phyloP scores from a whole-genome alignment of 495 filamentous ascomycete genomes.

The Aspergillus biplanus region DNA sequence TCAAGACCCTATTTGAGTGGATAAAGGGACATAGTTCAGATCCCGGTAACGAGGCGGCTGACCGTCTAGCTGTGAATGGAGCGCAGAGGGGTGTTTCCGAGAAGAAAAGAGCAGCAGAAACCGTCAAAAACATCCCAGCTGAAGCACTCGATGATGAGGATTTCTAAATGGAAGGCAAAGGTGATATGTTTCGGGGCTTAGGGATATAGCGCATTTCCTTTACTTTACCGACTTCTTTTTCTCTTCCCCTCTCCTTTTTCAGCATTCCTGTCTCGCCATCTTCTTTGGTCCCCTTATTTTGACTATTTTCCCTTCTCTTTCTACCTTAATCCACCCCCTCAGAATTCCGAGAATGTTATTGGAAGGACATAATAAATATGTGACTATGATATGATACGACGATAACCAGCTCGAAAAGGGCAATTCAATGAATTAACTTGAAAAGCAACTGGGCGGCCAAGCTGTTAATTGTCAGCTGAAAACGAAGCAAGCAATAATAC shows the following conservation, averaged over 20 bases:
- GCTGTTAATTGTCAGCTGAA: too few relatives aligned
- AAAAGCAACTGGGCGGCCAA: too few relatives aligned
- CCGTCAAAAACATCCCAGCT: conserved; percentile 32
- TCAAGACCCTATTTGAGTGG: conserved; percentile 77
- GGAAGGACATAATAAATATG: not conserved
- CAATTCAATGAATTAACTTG: too few relatives aligned
- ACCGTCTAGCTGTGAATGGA: conserved; percentile 72
- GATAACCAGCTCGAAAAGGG: too few relatives aligned
- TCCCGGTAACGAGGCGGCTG: conserved; percentile 77
- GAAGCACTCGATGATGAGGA: conserved; percentile 39
- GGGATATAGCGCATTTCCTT: not conserved
- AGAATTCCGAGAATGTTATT: not conserved
- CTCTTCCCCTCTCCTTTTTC: not conserved
- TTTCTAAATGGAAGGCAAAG: conserved; percentile 1
- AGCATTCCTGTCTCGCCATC: not conserved
- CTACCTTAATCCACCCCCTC: not conserved
- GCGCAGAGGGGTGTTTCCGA: conserved; percentile 45
- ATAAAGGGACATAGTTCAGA: conserved; percentile 78
- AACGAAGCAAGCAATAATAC: too few relatives aligned
- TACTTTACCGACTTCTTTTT: not conserved
- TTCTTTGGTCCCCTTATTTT: not conserved
- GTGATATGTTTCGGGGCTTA: conserved; percentile 17
- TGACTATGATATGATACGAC: too few relatives aligned
- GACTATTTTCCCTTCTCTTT: not conserved
- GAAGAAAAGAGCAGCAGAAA: conserved; percentile 34